Evolutionary conservation across 768 basidiomycete species (phyloP), one percentile per base, ranked within the genome.

Genomic region (Agaricus sinodeliciosus): DNA sequence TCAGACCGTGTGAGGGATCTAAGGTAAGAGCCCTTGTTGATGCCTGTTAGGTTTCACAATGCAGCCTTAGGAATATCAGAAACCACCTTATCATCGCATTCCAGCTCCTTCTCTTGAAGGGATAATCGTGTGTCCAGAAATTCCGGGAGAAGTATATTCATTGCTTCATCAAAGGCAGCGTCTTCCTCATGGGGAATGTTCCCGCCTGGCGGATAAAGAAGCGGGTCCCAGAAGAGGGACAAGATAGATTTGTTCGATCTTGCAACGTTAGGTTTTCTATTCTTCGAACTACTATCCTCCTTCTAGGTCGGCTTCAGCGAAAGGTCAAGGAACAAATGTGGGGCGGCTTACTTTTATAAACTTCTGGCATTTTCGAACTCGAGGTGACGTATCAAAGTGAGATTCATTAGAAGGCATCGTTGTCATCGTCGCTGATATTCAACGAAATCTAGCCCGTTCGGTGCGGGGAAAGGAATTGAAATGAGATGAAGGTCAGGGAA

Each of bases 1-100:
- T 79, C 78, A 18, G 70, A 69, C 35, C 68, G 69, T 19, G 75
- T 72, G 43, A 77, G 63, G 3, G 75, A 68, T 22, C 76, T 69
- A 31, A 77, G 56, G 11, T 48, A 54, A 55, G 71, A 57, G 12
- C 68, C 67, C 73, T 31, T 75, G 43, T 43, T 28, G 48, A 4
- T 11, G 46, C 13, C 31, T 55, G 55, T 31, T 57, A 47, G 48
- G 40, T 28, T 6, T 27, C 28, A 26, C 19, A 11, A 31, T 5
- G 7, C 31, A 5, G 11, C 3, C 7, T 31, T 15, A n/a, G 9
- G 26, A 43, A 25, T 5, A 26, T 2, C 22, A 12, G 40, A 68
- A 67, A 49, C 28, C 36, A 54, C 52, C 52, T 63, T 51, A 27
- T 63, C 61, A 46, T 66, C 60, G 3, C 57, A 18, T 47, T 70